Conservation (phyloP, 139 green algal genomes). For the Chlorella sp. region DNA sequence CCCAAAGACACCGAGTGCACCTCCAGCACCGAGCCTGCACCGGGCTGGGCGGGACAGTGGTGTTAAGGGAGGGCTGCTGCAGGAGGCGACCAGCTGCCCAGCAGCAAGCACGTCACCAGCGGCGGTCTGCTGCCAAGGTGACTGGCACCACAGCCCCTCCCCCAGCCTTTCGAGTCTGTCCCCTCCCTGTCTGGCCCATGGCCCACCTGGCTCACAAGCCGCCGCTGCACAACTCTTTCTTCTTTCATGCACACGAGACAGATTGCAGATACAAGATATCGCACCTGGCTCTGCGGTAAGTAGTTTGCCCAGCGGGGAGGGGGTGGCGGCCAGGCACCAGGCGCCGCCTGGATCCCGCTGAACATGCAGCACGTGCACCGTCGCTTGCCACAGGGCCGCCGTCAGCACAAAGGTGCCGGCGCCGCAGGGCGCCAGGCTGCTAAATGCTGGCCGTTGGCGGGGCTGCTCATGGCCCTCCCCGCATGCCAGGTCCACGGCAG, state of each 20-base stretch:
- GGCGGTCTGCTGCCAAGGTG: no score
- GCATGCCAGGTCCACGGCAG: background rate
- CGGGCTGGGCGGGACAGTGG: no score
- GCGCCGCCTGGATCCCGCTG: background rate
- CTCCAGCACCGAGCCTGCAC: background rate
- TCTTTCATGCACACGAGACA: no score
- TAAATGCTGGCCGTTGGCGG: background rate
- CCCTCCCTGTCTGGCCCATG: no score
- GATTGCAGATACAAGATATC: background rate
- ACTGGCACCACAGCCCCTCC: no score
- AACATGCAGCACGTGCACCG: background rate
- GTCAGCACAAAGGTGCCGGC: background rate
- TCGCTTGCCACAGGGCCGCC: background rate
- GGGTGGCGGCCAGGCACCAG: background rate
- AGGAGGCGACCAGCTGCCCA: no score
- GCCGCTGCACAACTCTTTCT: no score
- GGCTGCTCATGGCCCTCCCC: background rate
- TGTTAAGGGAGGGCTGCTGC: no score
- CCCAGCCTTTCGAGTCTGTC: no score
- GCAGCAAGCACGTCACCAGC: no score
- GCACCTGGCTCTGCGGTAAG: constrained; percentile 1
- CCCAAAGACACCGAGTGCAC: constrained; percentile 12
- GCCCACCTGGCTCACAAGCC: no score
- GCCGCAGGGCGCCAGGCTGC: constrained; percentile 8
- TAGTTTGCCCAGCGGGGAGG: background rate